Evolutionary conservation across 2,329 filamentous ascomycete genomes (phyloP), one percentile per base, ranked within the genome.

Genomic region (Botrytis medusae): DNA sequence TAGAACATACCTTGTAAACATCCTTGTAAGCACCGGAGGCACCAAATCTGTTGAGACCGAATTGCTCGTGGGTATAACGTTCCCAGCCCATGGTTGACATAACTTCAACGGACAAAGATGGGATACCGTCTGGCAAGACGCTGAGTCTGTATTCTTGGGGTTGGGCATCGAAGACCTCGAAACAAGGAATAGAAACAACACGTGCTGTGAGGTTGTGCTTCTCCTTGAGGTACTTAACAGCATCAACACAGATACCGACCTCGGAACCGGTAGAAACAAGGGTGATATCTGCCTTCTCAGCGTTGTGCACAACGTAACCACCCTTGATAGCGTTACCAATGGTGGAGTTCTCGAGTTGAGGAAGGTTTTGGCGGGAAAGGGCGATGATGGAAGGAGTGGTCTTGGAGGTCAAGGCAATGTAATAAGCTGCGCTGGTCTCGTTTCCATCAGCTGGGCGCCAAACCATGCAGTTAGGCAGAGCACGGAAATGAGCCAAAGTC

Each of bases 21-120:
- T 98, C 92, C 91, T 95, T 95, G 89, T 98, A 98, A 78, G 95
- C 92, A 81, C 95, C 96, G 73, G 93, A 97, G 79, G 95, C 95
- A 90, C 96, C 96, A 85, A 99, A 99, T 83, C 96, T 91, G 92
- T 99, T 99, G 79, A 99, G 91, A 83, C 96, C 96, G 82, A 99
- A 99, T 87, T 99, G 96, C 90, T 99, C 96, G 86, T 99, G 95
- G 74, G 94, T 93, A 87, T 98, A 99, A 85, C 95, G 93, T 90
- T 98, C 95, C 96, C 96, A 99, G 79, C 96, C 96, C 85, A 98
- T 91, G 79, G 96, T 99, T 84, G 89, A 92, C 93, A 97, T 97
- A 83, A 94, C 95, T 88, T 99, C 96, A 79, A 99, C 93, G 73
- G 93, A 97, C 84, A 99, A 84, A 76, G 94, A 90, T 78, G 96